Base-by-base conservation (phyloP, 2,329 filamentous ascomycete species). In the Juglanconis oblonga region DNA sequence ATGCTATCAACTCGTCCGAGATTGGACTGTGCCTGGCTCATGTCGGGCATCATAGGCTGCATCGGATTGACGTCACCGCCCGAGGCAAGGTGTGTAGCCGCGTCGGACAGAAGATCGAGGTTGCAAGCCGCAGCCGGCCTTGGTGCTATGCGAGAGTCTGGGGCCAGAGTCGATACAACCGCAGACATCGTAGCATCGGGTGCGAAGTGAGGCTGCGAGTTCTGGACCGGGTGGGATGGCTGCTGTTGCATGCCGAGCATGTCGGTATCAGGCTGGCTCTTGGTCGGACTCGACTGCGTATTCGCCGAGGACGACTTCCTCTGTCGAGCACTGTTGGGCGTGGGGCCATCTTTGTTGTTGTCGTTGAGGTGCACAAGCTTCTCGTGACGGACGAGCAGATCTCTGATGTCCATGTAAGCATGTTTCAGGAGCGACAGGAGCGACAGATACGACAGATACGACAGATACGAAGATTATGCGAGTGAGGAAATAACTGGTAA, bases 291-390 rank as follows among this genome's bases (percentile, higher is more conserved):
- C 31, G 78, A 73, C 63, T 77, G 79, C 50, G 71, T 69, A 57
- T 72, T 74, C 57, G 74, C 79, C 13, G 79, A 78, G 14, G 82
- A 84, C n/a, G 77, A 70, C 67, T 82, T 85, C 63, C 82, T 76
- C 56, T 81, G 76, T n/a, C 59, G 54, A 14, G 61, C 50, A 33
- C 40, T 55, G 33, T 56, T 44, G 51, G 50, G 52, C 29, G 53
- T 47, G 67, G 68, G 74, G 64, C 74, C 78, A 67, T 86, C 82
- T 66, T 83, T 85, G 71, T 74, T 80, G 65, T 79, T 80, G 71
- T 86, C 82, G 73, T 83, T 86, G 69, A 85, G 79, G 70, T 87
- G 84, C 67, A 86, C 83, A 66, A 87, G 81, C 73, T 86, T 87
- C 74, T 86, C 82, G 73, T 87, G 84, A 64, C 84, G 79, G 64